Evolutionary conservation across 1,139 yeast genomes (phyloP).

Genomic region (Meyerozyma elateridarum): DNA sequence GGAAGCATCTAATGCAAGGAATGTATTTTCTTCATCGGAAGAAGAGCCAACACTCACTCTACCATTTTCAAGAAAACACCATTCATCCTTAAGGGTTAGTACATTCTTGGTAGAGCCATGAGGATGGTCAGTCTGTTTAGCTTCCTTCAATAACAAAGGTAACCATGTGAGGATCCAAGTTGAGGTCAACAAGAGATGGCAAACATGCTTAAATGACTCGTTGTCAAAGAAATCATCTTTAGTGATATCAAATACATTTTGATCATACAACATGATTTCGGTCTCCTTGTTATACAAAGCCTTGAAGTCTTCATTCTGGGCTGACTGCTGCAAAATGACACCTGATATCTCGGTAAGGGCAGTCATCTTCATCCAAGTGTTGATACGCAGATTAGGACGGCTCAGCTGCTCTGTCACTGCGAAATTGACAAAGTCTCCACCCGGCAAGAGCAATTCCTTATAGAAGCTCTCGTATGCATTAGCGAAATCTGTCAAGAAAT

Average conservation of each 20-base stretch:
- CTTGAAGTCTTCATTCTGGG: conserved; percentile 10
- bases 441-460: conserved; percentile 20
- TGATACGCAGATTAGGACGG: conserved; percentile 29
- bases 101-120: conserved; percentile 21
- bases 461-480: conserved; percentile 27
- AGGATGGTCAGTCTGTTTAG: conserved; percentile 26
- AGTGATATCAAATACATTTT: conserved; percentile 23
- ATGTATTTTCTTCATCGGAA: conserved; percentile 23
- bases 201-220: conserved; percentile 44
- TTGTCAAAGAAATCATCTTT: conserved; percentile 41
- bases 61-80: conserved; percentile 54
- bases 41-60: conserved; percentile 22
- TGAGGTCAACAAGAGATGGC: conserved; percentile 44
- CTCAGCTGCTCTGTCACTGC: conserved; percentile 18
- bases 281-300: conserved; percentile 30
- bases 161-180: conserved; percentile 53
- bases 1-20: conserved; percentile 33
- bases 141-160: conserved; percentile 45
- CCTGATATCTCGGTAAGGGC: conserved; percentile 32
- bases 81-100: conserved; percentile 47
- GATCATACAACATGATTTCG: conserved; percentile 26
- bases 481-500: conserved; percentile 29
- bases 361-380: conserved; percentile 41
- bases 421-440: conserved; percentile 17
- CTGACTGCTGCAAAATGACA: conserved; percentile 17